phyloP scores from a whole-genome alignment of 176 grass and related monocot genomes.

The Metroxylon sagu region DNA sequence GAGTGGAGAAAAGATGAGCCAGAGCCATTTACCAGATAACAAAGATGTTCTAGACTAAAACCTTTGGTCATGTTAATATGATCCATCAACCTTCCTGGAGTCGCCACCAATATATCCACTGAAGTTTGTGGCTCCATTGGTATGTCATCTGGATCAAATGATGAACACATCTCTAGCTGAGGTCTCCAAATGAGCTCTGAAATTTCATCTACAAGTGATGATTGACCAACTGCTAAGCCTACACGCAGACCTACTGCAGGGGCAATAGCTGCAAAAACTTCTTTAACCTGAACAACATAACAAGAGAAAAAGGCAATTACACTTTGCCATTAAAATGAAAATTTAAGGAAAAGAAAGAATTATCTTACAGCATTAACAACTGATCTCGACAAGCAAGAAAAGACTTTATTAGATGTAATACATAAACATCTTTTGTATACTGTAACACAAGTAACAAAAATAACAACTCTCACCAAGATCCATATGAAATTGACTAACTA shows the following conservation, averaged over 20 bases:
- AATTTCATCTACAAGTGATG: slow-evolving; percentile 82
- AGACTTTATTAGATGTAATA: too few species aligned
- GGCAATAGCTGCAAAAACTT: slow-evolving; percentile 86
- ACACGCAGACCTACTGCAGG: slow-evolving; percentile 66
- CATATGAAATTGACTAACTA: too few species aligned
- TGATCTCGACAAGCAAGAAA: too few species aligned
- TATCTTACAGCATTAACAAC: too few species aligned
- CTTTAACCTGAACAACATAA: slow-evolving; percentile 63
- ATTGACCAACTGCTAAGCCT: slow-evolving; percentile 80
- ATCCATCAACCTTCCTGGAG: slow-evolving; percentile 95
- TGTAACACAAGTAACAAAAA: too few species aligned
- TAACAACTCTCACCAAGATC: too few species aligned
- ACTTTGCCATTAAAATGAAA: neutral
- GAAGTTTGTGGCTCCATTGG: slow-evolving; percentile 70
- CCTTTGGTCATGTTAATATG: slow-evolving; percentile 92
- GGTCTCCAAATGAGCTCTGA: slow-evolving; percentile 50
- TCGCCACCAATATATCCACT: slow-evolving; percentile 90
- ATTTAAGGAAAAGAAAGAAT: neutral
- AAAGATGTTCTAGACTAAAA: slow-evolving; percentile 95
- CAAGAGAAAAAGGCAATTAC: neutral
- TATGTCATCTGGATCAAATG: slow-evolving; percentile 52
- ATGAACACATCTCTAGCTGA: slow-evolving; percentile 45
- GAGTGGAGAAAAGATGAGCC: too few species aligned
- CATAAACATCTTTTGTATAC: too few species aligned
- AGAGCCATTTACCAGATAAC: slow-evolving; percentile 45